Percentiles rank a stretch among this genome's conserved stretches.
Evolutionary conservation across 2,329 filamentous ascomycete genomes (phyloP).

Genomic region (Immersiporthe knoxdaviesiana): DNA sequence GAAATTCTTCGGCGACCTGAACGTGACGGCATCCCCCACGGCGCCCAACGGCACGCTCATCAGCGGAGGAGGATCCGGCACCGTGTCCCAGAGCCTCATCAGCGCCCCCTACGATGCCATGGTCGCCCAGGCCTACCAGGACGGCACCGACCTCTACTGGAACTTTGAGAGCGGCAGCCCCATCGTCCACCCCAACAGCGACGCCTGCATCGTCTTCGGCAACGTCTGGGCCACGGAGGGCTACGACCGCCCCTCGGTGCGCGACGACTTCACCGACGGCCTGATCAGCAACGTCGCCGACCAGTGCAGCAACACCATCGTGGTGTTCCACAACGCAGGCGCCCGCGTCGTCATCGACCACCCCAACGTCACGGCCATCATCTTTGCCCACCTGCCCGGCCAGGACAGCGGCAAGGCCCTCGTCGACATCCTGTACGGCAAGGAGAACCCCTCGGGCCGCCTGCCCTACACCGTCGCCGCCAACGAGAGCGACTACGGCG

Average conservation of each 20-base stretch:
- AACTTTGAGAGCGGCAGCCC: conserved; percentile 50
- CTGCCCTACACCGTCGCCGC: conserved; percentile 65
- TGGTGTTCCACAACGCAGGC: conserved; percentile 68
- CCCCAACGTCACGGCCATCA: conserved; percentile 64
- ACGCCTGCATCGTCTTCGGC: conserved; percentile 70
- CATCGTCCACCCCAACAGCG: conserved; percentile 42
- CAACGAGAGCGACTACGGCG: conserved; percentile 58
- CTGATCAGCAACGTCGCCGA: conserved; percentile 60
- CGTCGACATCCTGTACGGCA: conserved; percentile 60
- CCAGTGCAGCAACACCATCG: conserved; percentile 65
- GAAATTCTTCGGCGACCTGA: conserved; percentile 32
- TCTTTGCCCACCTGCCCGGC: conserved; percentile 67
- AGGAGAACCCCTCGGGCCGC: conserved; percentile 58
- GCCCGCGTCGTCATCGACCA: conserved; percentile 64
- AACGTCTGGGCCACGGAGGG: conserved; percentile 75
- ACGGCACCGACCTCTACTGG: conserved; percentile 61
- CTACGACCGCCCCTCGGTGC: conserved; percentile 62
- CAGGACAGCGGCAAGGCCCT: conserved; percentile 63
- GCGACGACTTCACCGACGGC: conserved; percentile 66
- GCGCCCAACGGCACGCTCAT: conserved; percentile 49
- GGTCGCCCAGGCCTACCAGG: conserved; percentile 52
- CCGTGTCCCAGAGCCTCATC: conserved; percentile 44
- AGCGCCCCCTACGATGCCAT: conserved; percentile 60
- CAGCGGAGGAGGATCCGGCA: conserved; percentile 49
- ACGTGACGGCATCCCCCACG: conserved; percentile 31